These are phyloP conservation scores for Volvariella volvacea DNA, from an alignment of 1,284 basidiomycete species.

Conservation along the genomic window DNA sequence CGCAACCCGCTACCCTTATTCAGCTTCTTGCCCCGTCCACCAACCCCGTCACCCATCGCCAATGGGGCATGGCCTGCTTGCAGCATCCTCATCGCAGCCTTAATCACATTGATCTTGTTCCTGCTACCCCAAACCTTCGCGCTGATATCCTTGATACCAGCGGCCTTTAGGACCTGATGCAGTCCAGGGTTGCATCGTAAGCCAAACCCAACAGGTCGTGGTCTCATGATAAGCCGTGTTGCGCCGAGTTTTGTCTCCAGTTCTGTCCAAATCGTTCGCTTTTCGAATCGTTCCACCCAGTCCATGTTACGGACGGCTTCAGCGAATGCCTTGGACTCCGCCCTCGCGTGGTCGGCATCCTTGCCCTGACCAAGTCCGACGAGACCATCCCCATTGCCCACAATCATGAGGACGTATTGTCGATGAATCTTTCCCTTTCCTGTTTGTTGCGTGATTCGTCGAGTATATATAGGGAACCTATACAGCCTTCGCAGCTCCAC, in stretches of 20 bases:
- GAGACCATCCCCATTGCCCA: conserved; percentile 83
- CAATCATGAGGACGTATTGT: conserved; percentile 65
- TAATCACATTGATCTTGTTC: conserved; percentile 60
- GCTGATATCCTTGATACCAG: conserved; percentile 90
- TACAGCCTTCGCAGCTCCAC: conserved; percentile 30
- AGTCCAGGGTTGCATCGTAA: conserved; percentile 85
- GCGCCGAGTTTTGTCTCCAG: conserved; percentile 81
- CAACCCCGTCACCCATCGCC: conserved; percentile 71
- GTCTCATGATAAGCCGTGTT: conserved; percentile 80
- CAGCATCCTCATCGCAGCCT: conserved; percentile 55
- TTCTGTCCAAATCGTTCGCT: conserved; percentile 87
- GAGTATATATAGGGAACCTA: conserved; percentile 50
- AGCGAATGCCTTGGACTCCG: conserved; percentile 60
- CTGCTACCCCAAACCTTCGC: conserved; percentile 93
- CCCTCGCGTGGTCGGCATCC: conserved; percentile 53
- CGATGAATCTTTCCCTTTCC: conserved; percentile 79
- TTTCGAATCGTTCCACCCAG: conserved; percentile 83
- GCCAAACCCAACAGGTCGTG: conserved; percentile 91
- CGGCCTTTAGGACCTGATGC: conserved; percentile 85
- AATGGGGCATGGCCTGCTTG: conserved; percentile 70
- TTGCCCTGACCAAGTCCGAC: conserved; percentile 91
- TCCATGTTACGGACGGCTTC: conserved; percentile 86
- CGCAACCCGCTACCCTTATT: conserved; percentile 65
- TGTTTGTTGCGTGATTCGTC: conserved; percentile 75
- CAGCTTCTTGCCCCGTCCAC: conserved; percentile 59